Evolutionary conservation across 345 rosid genomes (phyloP).

Genomic region (Rhodamnia argentea): DNA sequence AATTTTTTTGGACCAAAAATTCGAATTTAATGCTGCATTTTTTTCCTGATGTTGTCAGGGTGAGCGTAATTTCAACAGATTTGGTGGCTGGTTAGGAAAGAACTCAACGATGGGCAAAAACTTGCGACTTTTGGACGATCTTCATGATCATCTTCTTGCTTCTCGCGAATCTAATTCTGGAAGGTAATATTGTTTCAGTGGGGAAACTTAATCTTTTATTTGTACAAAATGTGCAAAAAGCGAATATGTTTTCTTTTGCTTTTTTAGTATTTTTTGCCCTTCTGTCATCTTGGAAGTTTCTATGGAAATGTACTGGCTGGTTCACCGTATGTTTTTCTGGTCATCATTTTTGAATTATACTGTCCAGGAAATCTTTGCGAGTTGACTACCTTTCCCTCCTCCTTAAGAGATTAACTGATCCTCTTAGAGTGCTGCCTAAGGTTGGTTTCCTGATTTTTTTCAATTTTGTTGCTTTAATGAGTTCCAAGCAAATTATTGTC

Average conservation of each 20-base stretch:
- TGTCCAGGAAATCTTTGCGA: slow-evolving; percentile 65
- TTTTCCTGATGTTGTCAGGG: slow-evolving; percentile 44
- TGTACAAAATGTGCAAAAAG: background rate
- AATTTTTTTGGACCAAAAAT: background rate
- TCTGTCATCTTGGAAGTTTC: background rate
- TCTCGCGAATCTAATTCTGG: slow-evolving; percentile 76
- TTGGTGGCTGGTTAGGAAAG: slow-evolving; percentile 98
- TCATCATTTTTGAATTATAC: background rate
- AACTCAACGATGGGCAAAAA: slow-evolving; percentile 82
- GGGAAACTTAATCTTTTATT: background rate
- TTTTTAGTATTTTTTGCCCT: background rate
- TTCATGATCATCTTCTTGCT: slow-evolving; percentile 90
- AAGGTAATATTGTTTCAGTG: slow-evolving; percentile 36
- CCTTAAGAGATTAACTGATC: slow-evolving; percentile 62
- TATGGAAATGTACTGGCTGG: background rate
- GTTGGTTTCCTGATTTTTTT: slow-evolving; percentile 19
- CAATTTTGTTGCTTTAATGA: background rate
- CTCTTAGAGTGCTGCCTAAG: slow-evolving; percentile 75
- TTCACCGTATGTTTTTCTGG: background rate
- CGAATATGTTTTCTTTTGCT: background rate
- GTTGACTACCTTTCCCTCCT: slow-evolving; percentile 64
- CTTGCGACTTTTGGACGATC: slow-evolving; percentile 79
- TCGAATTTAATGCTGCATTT: background rate
- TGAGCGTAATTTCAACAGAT: slow-evolving; percentile 86
- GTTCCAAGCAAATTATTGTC: background rate